Evolutionary conservation across 1,284 basidiomycete genomes (phyloP).

Genomic region (Wallemia hederae): DNA sequence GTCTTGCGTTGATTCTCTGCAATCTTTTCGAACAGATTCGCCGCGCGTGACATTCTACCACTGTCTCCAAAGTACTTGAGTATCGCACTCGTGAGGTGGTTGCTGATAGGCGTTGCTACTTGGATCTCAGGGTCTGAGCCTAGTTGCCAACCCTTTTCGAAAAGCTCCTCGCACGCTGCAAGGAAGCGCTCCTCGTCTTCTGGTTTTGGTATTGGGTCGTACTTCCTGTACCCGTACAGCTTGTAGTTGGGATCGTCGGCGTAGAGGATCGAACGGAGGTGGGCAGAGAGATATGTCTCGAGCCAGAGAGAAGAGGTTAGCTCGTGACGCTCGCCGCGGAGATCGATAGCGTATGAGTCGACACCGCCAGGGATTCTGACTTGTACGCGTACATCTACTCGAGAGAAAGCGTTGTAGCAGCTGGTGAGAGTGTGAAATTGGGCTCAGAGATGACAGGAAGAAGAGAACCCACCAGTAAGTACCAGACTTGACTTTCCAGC

Average conservation of each 20-base stretch:
- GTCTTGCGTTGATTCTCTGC: constrained; percentile 6
- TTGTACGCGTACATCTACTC: constrained; percentile 86
- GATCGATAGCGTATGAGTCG: constrained; percentile 71
- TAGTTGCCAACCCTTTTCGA: constrained; percentile 92
- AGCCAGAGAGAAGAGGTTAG: constrained; percentile 82
- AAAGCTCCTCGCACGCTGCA: constrained; percentile 65
- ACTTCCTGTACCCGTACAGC: constrained; percentile 73
- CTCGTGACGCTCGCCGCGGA: constrained; percentile 77
- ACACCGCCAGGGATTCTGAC: constrained; percentile 97
- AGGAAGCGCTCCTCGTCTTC: constrained; percentile 77
- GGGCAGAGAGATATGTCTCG: constrained; percentile 80
- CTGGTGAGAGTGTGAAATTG: constrained; percentile 16
- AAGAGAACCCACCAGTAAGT: constrained; percentile 49
- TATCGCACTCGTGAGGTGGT: constrained; percentile 77
- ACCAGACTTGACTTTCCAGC: constrained; percentile 82
- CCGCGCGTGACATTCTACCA: constrained; percentile 57
- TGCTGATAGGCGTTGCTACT: constrained; percentile 87
- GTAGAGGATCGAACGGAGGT: constrained; percentile 72
- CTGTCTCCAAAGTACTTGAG: constrained; percentile 93
- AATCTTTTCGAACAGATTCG: constrained; percentile 83
- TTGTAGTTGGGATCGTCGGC: constrained; percentile 79
- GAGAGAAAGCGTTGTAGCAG: constrained; percentile 93
- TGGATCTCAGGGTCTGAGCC: constrained; percentile 96
- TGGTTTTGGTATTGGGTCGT: constrained; percentile 70
- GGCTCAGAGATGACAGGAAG: neutral